Percentiles rank a stretch among this genome's conserved stretches.
Conservation (phyloP, 1,139 yeast genomes). For the Pichia sp. region DNA sequence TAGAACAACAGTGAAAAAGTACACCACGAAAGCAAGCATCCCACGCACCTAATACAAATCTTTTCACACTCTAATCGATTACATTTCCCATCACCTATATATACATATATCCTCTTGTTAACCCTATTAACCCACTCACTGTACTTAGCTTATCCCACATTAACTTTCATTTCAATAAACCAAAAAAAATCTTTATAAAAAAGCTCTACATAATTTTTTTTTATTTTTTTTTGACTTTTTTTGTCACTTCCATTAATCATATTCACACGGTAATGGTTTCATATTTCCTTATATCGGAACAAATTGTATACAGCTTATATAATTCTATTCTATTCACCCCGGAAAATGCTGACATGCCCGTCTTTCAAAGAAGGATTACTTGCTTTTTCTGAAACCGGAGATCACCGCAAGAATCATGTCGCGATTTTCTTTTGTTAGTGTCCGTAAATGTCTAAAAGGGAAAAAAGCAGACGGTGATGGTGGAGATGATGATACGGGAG, state of each 20-base stretch:
- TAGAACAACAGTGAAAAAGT: conserved; percentile 1
- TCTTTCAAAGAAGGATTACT: no score
- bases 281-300: neutral
- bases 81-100: neutral
- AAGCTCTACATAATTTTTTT: neutral
- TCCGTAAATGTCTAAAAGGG: neutral
- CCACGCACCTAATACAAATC: neutral
- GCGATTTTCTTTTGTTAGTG: neutral
- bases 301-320: neutral
- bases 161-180: neutral
- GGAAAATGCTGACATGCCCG: no score
- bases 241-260: neutral
- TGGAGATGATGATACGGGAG: neutral
- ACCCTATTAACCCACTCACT: neutral
- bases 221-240: neutral
- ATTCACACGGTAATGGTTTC: neutral
- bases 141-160: neutral
- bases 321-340: no score
- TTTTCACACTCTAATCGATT: neutral
- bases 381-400: neutral
- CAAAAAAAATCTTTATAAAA: neutral
- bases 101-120: neutral
- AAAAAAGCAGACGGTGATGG: neutral
- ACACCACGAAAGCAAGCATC: neutral
- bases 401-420: neutral